Evolutionary conservation across 495 filamentous ascomycete genomes (phyloP), one percentile per base, ranked within the genome.

Genomic region (Hypoxylon subgilvum): DNA sequence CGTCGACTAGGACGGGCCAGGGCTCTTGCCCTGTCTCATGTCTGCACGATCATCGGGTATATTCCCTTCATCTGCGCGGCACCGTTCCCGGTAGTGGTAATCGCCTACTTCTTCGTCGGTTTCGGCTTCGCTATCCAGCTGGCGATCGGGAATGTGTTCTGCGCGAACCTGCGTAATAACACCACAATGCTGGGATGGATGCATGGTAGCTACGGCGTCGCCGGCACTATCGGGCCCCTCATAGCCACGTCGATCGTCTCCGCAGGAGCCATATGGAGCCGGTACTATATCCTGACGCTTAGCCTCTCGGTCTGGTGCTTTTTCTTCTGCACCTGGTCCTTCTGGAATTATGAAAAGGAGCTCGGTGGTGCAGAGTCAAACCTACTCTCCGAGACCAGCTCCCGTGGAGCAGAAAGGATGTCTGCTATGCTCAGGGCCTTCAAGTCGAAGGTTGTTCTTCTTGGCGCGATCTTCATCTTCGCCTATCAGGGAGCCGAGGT

Each of bases 401-500:
- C 36, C n/a, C 44, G 46, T 9, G 47, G 53, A 4, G 10, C 28
- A 1, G 58, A 45, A 9, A 52, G 66, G 1, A 32, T 71, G n/a
- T 42, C 52, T 16, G 65, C 61, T 19, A 75, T 77, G 73, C 42
- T 71, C 6, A 54, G 67, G 3, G 72, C 75, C 4, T 69, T 89
- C 22, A 79, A 79, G 49, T 83, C 83, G 46, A 78, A 76, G 44
- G 78, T 82, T 9, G 88, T 90, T 2, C 56, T 92, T 3, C 74
- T 91, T 0, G 87, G 86, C 6, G 85, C 88, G 0, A 61, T 89
- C 1, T 91, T 92, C 72, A 88, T 91, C 70, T 91, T 94, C 69
- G 83, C 85, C 13, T 92, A 92, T 69, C 88, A 91, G 67, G 88
- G 88, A 23, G 88, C 87, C 28, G 88, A 91, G 67, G 88, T 91